Percentiles rank a stretch among this genome's conserved stretches.
These are phyloP conservation scores for Ascochyta pisi DNA, from an alignment of 2,329 filamentous ascomycete genomes.

Conservation along the genomic window DNA sequence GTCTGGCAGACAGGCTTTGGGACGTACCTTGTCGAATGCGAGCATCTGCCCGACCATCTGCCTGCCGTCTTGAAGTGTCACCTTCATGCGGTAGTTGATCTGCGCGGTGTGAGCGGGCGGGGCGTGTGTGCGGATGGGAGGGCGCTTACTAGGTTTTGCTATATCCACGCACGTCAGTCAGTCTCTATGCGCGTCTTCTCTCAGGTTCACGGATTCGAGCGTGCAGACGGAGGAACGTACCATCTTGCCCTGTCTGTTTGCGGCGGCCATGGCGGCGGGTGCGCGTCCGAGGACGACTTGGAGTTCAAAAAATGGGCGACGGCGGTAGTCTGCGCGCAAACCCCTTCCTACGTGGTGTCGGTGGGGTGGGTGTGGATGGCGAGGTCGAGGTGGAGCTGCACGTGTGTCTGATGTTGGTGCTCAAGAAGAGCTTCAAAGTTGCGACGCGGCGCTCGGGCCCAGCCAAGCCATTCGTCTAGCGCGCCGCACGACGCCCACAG, in stretches of 20 bases:
- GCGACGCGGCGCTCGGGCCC: conserved; percentile 19
- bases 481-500: conserved; percentile 24
- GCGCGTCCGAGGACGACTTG: conserved; percentile 55
- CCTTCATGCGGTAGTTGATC: conserved; percentile 99
- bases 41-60: conserved; percentile 99
- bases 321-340: conserved; percentile 13
- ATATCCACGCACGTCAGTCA: conserved; percentile 52
- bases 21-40: conserved; percentile 89
- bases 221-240: conserved; percentile 66
- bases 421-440: conserved; percentile 29
- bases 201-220: conserved; percentile 45
- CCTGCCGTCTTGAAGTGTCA: conserved; percentile 91
- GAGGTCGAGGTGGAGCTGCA: conserved; percentile 3
- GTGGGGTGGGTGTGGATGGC: conserved; percentile 25
- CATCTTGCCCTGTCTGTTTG: conserved; percentile 99
- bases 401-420: background rate
- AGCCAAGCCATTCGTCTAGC: conserved; percentile 23
- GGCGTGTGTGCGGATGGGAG: conserved; percentile 22
- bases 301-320: conserved; percentile 9
- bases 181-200: conserved; percentile 54
- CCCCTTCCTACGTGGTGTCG: conserved; percentile 27
- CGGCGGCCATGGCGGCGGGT: conserved; percentile 51
- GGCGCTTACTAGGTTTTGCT: conserved; percentile 70
- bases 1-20: background rate
- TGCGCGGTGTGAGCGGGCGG: conserved; percentile 51